These are phyloP conservation scores for Alternaria novae-zelandiae DNA, from an alignment of 2,329 filamentous ascomycete genomes.

Conservation along the genomic window DNA sequence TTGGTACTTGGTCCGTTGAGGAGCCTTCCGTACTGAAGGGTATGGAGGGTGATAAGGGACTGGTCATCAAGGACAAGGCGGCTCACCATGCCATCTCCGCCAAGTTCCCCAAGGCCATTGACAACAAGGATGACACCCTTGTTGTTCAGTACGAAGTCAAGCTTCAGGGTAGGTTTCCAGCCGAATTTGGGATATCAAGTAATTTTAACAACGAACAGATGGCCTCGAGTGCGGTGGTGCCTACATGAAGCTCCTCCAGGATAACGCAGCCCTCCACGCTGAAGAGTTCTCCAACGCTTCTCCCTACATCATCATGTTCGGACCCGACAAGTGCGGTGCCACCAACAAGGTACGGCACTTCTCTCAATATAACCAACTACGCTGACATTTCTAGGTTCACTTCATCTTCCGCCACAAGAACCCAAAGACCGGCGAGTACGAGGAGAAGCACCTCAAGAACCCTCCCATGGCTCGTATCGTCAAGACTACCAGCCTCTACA, in stretches of 20 bases:
- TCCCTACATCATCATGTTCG: constrained; percentile 99
- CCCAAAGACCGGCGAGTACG: constrained; percentile 98
- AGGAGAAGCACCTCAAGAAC: constrained; percentile 96
- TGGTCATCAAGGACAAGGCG: constrained; percentile 96
- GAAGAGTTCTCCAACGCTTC: constrained; percentile 98
- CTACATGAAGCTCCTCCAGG: constrained; percentile 98
- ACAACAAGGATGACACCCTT: constrained; percentile 96
- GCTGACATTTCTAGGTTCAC: constrained; percentile 60
- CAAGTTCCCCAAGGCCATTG: constrained; percentile 95
- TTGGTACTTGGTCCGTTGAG: constrained; percentile 96
- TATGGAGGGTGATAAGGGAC: constrained; percentile 92
- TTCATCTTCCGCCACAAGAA: constrained; percentile 99
- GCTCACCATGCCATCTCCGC: constrained; percentile 99
- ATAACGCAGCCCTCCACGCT: constrained; percentile 94
- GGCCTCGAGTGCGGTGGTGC: constrained; percentile 97
- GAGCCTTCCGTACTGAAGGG: constrained; percentile 90
- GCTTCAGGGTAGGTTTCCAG: constrained; percentile 79
- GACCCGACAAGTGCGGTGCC: constrained; percentile 97
- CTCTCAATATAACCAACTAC: constrained; percentile 2
- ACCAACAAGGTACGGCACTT: constrained; percentile 83
- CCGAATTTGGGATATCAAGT: too few relatives aligned
- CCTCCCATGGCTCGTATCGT: constrained; percentile 85
- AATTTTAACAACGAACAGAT: constrained; percentile 61
- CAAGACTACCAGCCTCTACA: constrained; percentile 96
- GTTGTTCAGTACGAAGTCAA: constrained; percentile 99